Evolutionary conservation across 441 rosid genomes (phyloP).

Genomic region (Flueggea neowawraea): DNA sequence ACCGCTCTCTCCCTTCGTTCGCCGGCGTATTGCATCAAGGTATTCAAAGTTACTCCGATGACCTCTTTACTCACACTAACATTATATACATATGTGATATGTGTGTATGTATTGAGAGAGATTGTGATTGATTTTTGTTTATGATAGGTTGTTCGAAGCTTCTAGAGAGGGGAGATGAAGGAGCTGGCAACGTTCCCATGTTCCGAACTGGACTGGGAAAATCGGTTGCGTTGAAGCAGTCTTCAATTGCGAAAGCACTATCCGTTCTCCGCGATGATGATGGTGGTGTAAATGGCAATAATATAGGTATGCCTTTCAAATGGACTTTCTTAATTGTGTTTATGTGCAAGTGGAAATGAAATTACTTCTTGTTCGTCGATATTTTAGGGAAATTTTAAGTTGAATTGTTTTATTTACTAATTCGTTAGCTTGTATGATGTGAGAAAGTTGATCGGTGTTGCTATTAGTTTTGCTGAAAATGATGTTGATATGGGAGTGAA

Average conservation of each 20-base stretch:
- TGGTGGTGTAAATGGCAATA: constrained; percentile 1
- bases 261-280: constrained; percentile 44
- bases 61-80: background rate
- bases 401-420: no score
- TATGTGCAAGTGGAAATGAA: background rate
- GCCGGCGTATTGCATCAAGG: constrained; percentile 58
- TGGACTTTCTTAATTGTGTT: background rate
- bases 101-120: background rate
- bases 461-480: background rate
- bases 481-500: background rate
- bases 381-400: background rate
- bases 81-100: background rate
- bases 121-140: background rate
- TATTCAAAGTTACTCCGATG: background rate
- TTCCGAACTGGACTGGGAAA: constrained; percentile 73
- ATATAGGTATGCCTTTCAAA: constrained; percentile 26
- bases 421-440: no score
- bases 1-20: constrained; percentile 53
- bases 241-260: constrained; percentile 62
- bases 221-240: constrained; percentile 49
- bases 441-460: no score
- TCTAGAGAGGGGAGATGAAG: constrained; percentile 30
- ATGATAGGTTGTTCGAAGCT: constrained; percentile 62
- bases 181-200: constrained; percentile 31
- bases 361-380: background rate